phyloP scores from a whole-genome alignment of 2,329 filamentous ascomycete genomes.

The Sporothrix curviconia region DNA sequence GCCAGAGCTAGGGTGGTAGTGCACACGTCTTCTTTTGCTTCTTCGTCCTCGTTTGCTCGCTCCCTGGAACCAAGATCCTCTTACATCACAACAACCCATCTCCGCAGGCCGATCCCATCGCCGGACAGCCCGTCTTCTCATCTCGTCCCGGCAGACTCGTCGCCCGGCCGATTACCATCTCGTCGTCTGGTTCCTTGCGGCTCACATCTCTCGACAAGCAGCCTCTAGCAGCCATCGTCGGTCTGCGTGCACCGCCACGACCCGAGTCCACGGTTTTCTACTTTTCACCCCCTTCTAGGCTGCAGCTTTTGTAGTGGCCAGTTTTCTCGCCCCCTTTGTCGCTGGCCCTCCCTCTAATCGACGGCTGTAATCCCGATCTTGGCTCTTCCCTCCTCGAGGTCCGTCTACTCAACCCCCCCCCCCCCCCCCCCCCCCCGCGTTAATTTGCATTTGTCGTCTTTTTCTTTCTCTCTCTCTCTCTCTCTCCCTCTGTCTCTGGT shows the following conservation, averaged over 20 bases:
- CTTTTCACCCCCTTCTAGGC: slow-evolving; percentile 3
- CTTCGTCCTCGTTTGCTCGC: slow-evolving; percentile 2
- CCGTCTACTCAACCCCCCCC: too few relatives aligned
- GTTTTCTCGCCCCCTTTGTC: not conserved
- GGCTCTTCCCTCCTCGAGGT: not conserved
- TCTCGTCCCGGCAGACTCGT: not conserved
- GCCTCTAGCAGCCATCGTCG: too few relatives aligned
- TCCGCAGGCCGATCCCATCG: slow-evolving; percentile 2
- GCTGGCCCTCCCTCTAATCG: not conserved
- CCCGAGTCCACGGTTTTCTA: not conserved
- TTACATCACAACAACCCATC: slow-evolving; percentile 12
- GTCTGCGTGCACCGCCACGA: not conserved
- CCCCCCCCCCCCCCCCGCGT: too few relatives aligned
- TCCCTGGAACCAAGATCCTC: not conserved
- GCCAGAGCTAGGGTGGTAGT: slow-evolving; percentile 16
- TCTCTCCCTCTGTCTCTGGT: not conserved
- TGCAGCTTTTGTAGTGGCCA: slow-evolving; percentile 1
- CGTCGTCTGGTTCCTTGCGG: not conserved
- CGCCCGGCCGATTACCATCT: not conserved
- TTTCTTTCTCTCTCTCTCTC: not conserved
- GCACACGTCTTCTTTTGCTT: slow-evolving; percentile 19
- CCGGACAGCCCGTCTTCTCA: not conserved
- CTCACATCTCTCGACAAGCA: not conserved
- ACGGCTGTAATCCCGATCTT: not conserved
- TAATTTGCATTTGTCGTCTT: not conserved